A percentile compares a stretch with the other conserved stretches of the same genome.
Evolutionary conservation across 2,329 filamentous ascomycete species (phyloP).

Genomic region (Achaetomium macrosporum): DNA sequence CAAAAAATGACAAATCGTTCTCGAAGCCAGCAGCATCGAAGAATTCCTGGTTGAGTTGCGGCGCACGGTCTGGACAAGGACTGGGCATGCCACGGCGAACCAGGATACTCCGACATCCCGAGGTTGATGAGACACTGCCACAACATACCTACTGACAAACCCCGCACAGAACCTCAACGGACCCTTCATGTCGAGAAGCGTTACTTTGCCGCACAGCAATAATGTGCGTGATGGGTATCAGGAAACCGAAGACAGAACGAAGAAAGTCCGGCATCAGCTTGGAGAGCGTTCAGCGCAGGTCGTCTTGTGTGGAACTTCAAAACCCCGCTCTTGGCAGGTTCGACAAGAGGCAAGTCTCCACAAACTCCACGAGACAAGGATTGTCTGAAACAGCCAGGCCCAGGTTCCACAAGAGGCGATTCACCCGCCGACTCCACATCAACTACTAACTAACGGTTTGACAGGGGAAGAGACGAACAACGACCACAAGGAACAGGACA

Average conservation of each 20-base stretch:
- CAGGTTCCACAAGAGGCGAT: not conserved
- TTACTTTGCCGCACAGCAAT: not conserved
- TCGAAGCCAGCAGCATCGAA: not conserved
- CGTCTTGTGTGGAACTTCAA: not conserved
- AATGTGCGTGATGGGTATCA: no score
- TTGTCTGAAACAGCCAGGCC: slow-evolving; percentile 7
- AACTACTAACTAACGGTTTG: not conserved
- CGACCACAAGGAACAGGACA: not conserved
- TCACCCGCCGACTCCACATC: not conserved
- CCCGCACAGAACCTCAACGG: not conserved
- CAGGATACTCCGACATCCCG: not conserved
- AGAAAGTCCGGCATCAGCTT: not conserved
- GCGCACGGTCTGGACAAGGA: slow-evolving; percentile 4
- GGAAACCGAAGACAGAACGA: not conserved
- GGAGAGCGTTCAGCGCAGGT: no score
- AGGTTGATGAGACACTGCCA: slow-evolving; percentile 13
- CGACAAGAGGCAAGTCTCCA: not conserved
- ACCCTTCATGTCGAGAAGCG: not conserved
- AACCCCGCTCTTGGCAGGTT: slow-evolving; percentile 12
- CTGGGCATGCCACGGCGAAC: not conserved
- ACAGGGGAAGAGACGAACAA: slow-evolving; percentile 2
- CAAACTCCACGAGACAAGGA: not conserved
- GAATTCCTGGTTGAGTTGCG: not conserved
- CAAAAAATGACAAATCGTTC: not conserved
- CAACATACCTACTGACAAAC: not conserved